Base-by-base conservation (phyloP, 352 stramenopile genomes). In the Globisporangium viniferum region DNA sequence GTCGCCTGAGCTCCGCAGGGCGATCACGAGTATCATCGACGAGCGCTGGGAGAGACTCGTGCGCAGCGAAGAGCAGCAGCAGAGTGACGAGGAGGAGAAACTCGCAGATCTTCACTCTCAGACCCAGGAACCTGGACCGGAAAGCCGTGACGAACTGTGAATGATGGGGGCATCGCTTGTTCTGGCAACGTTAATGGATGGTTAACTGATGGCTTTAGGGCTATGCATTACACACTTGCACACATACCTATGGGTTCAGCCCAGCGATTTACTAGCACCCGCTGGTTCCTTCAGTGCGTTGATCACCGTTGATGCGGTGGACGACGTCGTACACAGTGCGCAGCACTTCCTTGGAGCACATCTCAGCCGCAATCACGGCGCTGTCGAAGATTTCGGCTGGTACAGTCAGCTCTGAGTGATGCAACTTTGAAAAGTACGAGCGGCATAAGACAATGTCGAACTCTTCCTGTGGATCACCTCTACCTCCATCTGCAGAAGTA, bases 21-120 rank as follows among this genome's bases (percentile, higher is more conserved):
- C 79, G 20, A 80, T 89, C 49, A 77, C 72, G 6, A 56, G 57
- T 20, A 84, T 91, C 29, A 53, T 91, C 18, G 79, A 91, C 65
- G 76, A 77, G 2, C 77, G 80, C 1, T 73, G 82, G 49, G 78
- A 83, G 41, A 46, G 67, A 7, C 73, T 90, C 0, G 73, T 85
- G 31, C 65, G 73, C 10, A 31, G 27, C 2, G 65, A 70, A 27
- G 35, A 69, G 36, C 20, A 55, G 15, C 59, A 64, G 5, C 18
- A 22, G 7, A 56, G 22, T 2, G 10, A 24, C 49, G 22, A 33
- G 2, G 10, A 18, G 49, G 3, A 55, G 10, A 33, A 33, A 27
- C 31, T 1, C 49, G 14, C 22, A 1, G 0, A 33, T 18, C n/a
- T 27, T 55, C 48, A 55, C 20, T 22, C 9, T 55, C 7, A 55